These are phyloP conservation scores for Stagonosporopsis cucurbitacearum DNA, from an alignment of 2,329 filamentous ascomycete genomes.

Conservation along the genomic window DNA sequence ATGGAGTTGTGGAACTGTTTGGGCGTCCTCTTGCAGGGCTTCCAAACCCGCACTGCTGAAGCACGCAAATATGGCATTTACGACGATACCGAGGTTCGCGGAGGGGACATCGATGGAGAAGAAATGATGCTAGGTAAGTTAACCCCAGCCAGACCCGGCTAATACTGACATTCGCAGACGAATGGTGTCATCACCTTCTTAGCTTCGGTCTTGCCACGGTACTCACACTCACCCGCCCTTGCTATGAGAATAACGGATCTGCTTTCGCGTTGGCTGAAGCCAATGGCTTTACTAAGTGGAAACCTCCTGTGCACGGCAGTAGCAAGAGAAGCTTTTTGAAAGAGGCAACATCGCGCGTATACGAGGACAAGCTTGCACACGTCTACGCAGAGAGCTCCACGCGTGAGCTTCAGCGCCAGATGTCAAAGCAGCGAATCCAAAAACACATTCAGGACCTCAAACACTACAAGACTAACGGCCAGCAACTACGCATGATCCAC, in stretches of 20 bases:
- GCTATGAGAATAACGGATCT: slow-evolving; percentile 46
- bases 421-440: slow-evolving; percentile 53
- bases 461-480: slow-evolving; percentile 45
- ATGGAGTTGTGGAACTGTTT: slow-evolving; percentile 70
- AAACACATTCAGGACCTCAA: slow-evolving; percentile 53
- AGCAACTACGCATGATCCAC: slow-evolving; percentile 42
- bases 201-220: slow-evolving; percentile 65
- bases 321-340: slow-evolving; percentile 65
- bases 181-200: slow-evolving; percentile 67
- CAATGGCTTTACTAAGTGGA: slow-evolving; percentile 65
- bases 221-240: slow-evolving; percentile 56
- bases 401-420: slow-evolving; percentile 47
- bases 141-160: background rate
- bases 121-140: slow-evolving; percentile 59
- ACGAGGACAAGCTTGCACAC: slow-evolving; percentile 59
- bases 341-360: slow-evolving; percentile 65
- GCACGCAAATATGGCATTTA: slow-evolving; percentile 64
- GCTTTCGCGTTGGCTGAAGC: slow-evolving; percentile 61
- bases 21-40: slow-evolving; percentile 61
- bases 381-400: slow-evolving; percentile 42
- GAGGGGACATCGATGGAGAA: slow-evolving; percentile 59
- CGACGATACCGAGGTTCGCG: slow-evolving; percentile 54
- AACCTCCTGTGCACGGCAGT: slow-evolving; percentile 52
- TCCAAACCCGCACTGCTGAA: slow-evolving; percentile 61
- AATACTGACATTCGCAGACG: slow-evolving; percentile 52